Conservation (phyloP, 2,329 filamentous ascomycete species). For the Stemphylium beticola region DNA sequence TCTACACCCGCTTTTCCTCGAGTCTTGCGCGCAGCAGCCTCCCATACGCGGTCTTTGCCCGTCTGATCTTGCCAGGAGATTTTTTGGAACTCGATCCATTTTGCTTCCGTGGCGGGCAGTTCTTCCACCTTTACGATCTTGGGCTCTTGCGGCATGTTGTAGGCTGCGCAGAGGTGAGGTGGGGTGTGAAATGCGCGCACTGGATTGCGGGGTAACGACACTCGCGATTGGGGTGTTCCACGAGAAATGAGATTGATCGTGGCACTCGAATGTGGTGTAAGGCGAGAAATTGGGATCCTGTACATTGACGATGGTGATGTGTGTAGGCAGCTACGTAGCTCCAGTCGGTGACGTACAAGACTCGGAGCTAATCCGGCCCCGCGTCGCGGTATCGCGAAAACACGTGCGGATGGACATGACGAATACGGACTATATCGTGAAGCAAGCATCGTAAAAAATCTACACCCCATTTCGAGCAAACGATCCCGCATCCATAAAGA, state of each 20-base stretch:
- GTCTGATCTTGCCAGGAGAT: constrained; percentile 58
- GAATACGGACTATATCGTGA: no score
- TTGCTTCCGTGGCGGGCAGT: constrained; percentile 59
- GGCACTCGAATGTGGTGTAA: background rate
- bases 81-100: constrained; percentile 64
- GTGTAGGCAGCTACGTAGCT: background rate
- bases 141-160: constrained; percentile 42
- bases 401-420: constrained; percentile 1
- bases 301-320: constrained; percentile 2
- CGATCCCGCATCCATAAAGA: no score
- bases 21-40: constrained; percentile 58
- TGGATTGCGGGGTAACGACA: background rate
- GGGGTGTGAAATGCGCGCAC: constrained; percentile 22
- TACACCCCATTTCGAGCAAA: no score
- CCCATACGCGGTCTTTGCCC: constrained; percentile 57
- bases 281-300: background rate
- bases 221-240: background rate
- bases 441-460: no score
- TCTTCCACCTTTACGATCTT: constrained; percentile 51
- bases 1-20: constrained; percentile 63
- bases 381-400: constrained; percentile 19
- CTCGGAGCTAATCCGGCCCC: constrained; percentile 17
- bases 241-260: background rate
- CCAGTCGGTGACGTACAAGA: constrained; percentile 15
- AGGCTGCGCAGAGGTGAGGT: constrained; percentile 24